These are phyloP conservation scores for Neurospora sp. DNA, from an alignment of 495 filamentous ascomycete species.

Conservation along the genomic window DNA sequence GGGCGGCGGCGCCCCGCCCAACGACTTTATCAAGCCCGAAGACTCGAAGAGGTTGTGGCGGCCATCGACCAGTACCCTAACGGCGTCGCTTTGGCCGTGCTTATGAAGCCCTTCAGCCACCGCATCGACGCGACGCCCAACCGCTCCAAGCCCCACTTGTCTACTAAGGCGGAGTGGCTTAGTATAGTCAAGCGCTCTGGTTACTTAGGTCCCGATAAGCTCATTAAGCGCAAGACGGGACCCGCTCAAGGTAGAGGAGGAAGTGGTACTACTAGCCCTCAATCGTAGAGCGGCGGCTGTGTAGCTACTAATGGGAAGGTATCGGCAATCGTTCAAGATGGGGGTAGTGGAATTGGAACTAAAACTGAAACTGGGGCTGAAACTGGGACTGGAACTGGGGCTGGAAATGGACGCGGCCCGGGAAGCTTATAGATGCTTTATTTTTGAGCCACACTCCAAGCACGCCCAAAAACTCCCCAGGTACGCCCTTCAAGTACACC, in stretches of 20 bases:
- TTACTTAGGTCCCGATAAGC: slow-evolving; percentile 32
- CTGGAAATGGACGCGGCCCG: not conserved
- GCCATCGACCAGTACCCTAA: not conserved
- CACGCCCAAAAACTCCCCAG: too few relatives aligned
- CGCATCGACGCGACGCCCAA: slow-evolving; percentile 34
- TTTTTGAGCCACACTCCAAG: too few relatives aligned
- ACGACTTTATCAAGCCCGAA: not conserved
- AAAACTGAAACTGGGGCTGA: not conserved
- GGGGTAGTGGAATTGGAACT: not conserved
- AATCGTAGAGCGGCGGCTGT: not conserved
- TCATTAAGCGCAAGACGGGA: slow-evolving; percentile 30
- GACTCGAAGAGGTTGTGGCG: not conserved
- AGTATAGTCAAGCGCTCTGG: slow-evolving; percentile 25
- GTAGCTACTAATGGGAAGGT: not conserved
- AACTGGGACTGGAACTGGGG: not conserved
- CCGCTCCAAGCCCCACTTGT: slow-evolving; percentile 21
- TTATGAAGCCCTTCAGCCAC: slow-evolving; percentile 52
- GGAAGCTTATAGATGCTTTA: too few relatives aligned
- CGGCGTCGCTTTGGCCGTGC: slow-evolving; percentile 33
- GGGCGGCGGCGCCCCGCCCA: not conserved
- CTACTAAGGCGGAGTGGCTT: slow-evolving; percentile 40
- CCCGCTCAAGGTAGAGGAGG: not conserved
- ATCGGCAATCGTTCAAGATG: not conserved
- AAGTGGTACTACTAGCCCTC: not conserved
- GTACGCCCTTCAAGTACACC: too few relatives aligned